phyloP scores from a whole-genome alignment of 2,329 filamentous ascomycete genomes.

The Colletotrichum orchidophilum region DNA sequence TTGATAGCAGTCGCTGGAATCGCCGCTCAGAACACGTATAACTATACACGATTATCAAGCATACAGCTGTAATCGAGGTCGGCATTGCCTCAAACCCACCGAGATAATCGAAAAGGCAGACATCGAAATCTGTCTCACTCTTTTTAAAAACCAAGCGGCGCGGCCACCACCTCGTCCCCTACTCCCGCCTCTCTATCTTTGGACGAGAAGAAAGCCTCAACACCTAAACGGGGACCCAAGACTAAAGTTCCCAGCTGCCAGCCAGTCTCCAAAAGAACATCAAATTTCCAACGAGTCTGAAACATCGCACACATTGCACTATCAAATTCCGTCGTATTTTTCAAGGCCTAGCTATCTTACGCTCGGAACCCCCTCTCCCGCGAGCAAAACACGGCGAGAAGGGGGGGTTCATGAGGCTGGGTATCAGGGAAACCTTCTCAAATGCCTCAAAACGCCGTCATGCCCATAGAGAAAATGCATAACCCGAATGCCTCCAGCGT shows the following conservation, averaged over 20 bases:
- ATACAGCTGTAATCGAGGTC: no score
- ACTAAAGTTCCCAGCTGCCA: no score
- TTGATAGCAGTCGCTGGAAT: no score
- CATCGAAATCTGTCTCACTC: no score
- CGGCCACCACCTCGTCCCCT: no score
- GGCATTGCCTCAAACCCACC: no score
- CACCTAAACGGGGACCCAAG: no score
- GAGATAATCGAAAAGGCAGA: no score
- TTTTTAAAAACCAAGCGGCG: neutral
- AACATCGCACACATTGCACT: neutral
- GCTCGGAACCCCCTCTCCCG: neutral
- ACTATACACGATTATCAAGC: no score
- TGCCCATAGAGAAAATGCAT: neutral
- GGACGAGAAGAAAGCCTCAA: no score
- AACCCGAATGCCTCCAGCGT: neutral
- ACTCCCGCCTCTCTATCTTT: neutral
- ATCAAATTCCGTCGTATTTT: neutral
- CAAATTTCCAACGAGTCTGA: neutral
- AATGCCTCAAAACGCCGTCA: slow-evolving; percentile 17
- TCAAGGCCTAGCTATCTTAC: slow-evolving; percentile 11
- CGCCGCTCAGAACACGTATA: no score
- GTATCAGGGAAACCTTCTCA: slow-evolving; percentile 13
- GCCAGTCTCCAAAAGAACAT: neutral
- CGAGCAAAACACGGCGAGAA: neutral
- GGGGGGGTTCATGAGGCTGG: slow-evolving; percentile 1